Evolutionary conservation across 176 grass and related monocot species (phyloP), one percentile per base, ranked within the genome.

Genomic region (Pharus latifolius): DNA sequence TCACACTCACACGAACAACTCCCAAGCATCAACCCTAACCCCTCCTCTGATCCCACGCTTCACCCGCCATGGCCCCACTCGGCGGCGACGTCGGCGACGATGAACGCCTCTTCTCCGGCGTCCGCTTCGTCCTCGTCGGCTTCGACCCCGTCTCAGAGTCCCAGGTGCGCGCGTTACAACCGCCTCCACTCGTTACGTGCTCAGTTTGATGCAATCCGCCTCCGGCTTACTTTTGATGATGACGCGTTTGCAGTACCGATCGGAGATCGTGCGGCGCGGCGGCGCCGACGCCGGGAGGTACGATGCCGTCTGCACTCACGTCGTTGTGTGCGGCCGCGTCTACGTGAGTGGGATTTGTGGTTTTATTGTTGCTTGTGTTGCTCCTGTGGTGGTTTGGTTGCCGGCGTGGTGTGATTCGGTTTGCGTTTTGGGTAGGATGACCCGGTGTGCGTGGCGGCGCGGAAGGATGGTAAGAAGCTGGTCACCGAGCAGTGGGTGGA

Each of bases 401-500:
- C 23, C 18, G 32, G 25, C 6, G 25, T 41, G 44, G 52, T 35
- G 17, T 65, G 60, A 78, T 84, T 34, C 60, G 11, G 0, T 46
- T 65, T 26, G 16, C 47, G 6, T 24, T 52, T 56, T 30, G 43
- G 0, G 65, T 50, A 97, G 94, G 89, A 97, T 74, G 89, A 92
- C 56, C 78, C 83, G 10, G 33, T 56, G 38, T 97, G 94, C 58
- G 50, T 74, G 68, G 68, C 70, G 60, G 94, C 89, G 58, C 84
- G 94, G 69, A 65, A 81, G 15, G 54, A 97, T 32, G 86, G 89
- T 50, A 90, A 78, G 60, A 80, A 70, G 54, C 73, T 97, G 9
- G 94, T 97, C 45, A 92, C 23, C 19, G 89, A 83, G 61, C 47
- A 69, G 17, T 97, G 94, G 94, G 79, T 97, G 14, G 89, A 97